A percentile compares a stretch with the other conserved stretches of the same genome.
phyloP scores from a whole-genome alignment of 176 grass and related monocot genomes.

The Hordeum vulgare region DNA sequence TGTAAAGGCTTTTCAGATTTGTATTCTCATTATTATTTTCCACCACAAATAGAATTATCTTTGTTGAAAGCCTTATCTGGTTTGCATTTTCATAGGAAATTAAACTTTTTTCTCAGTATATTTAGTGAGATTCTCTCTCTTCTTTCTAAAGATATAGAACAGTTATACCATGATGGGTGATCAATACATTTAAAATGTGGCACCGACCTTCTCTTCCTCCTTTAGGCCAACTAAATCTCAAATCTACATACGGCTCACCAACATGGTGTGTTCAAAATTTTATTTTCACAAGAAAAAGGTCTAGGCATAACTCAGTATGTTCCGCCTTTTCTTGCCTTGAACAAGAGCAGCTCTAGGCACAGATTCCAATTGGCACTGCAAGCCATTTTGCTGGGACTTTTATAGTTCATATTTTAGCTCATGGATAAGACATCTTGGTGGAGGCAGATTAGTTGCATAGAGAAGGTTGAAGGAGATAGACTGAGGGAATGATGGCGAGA shows the following conservation, averaged over 20 bases:
- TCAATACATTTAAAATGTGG: neutral
- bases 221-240: too few species aligned
- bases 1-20: neutral
- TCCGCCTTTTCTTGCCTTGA: neutral
- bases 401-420: neutral
- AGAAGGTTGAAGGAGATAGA: neutral
- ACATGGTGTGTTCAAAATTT: too few species aligned
- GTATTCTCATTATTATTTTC: neutral
- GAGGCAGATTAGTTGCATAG: neutral
- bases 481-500: neutral
- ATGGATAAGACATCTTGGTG: neutral
- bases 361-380: neutral
- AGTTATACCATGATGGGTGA: neutral
- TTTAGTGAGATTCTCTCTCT: neutral
- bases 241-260: too few species aligned
- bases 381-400: neutral
- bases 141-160: neutral
- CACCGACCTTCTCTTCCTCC: neutral
- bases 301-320: constrained; percentile 6
- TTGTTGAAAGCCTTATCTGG: neutral
- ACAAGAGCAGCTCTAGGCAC: neutral
- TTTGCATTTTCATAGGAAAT: neutral
- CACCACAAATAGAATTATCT: neutral
- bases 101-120: neutral
- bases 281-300: too few species aligned